A percentile compares a stretch with the other conserved stretches of the same genome.
Conservation (phyloP, 2,329 filamentous ascomycete genomes). For the Colletotrichum caudatum region DNA sequence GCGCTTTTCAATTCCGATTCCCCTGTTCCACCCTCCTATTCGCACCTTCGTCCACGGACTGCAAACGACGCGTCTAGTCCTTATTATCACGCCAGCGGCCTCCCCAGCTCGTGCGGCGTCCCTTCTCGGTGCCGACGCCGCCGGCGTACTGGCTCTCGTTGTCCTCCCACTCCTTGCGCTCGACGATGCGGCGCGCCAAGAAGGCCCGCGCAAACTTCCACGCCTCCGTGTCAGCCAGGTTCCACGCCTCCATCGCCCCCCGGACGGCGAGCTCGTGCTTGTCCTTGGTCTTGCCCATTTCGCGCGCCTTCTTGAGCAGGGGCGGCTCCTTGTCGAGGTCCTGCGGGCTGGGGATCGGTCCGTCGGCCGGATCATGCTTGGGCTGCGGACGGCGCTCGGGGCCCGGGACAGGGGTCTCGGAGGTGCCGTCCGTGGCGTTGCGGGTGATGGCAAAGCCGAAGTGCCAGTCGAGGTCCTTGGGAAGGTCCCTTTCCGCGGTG, state of each 20-base stretch:
- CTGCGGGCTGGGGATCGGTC: constrained; percentile 63
- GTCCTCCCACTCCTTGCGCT: constrained; percentile 77
- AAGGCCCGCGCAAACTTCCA: constrained; percentile 82
- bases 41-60: neutral
- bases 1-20: neutral
- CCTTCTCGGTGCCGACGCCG: constrained; percentile 67
- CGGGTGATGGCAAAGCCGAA: constrained; percentile 87
- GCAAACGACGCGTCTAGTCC: constrained; percentile 16
- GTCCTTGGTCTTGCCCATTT: constrained; percentile 58
- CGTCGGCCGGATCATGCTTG: constrained; percentile 60
- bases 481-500: constrained; percentile 73
- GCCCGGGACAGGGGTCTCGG: constrained; percentile 68
- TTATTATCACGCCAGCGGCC: constrained; percentile 53
- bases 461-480: constrained; percentile 85
- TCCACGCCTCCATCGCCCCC: constrained; percentile 73
- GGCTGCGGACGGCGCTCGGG: constrained; percentile 67
- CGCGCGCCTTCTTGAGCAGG: constrained; percentile 62
- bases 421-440: constrained; percentile 63
- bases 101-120: constrained; percentile 49
- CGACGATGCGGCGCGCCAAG: constrained; percentile 70
- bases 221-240: constrained; percentile 79
- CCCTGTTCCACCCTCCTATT: neutral
- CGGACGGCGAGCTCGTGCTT: constrained; percentile 60
- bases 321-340: constrained; percentile 66
- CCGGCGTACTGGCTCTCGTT: constrained; percentile 74